Conservation (phyloP, 1,139 yeast genomes). For the Kluyveromyces sp. region DNA sequence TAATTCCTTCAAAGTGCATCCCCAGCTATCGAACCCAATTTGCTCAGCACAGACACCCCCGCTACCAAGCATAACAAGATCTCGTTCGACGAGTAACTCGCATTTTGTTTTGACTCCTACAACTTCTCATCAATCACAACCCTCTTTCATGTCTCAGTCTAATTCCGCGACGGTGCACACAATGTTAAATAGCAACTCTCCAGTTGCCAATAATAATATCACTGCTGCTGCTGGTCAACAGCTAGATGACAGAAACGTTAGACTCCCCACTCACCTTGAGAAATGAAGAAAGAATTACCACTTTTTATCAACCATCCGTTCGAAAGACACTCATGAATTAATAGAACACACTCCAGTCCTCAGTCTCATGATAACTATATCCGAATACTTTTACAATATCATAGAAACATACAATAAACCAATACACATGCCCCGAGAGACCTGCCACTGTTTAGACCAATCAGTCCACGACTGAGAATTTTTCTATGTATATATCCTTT, state of each 20-base stretch:
- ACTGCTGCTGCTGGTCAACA: slow-evolving; percentile 6
- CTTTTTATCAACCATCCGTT: background rate
- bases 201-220: background rate
- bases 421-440: background rate
- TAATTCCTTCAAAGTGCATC: slow-evolving; percentile 8
- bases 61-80: slow-evolving; percentile 10
- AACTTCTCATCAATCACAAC: slow-evolving; percentile 9
- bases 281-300: background rate
- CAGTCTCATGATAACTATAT: background rate
- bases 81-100: slow-evolving; percentile 16
- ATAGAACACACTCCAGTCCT: background rate
- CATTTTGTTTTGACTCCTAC: slow-evolving; percentile 18
- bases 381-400: background rate
- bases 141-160: background rate
- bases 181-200: background rate
- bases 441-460: too few species aligned
- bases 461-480: too few species aligned
- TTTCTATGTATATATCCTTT: background rate
- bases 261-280: slow-evolving; percentile 3
- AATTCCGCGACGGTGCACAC: slow-evolving; percentile 1
- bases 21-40: slow-evolving; percentile 1
- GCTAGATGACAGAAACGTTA: background rate
- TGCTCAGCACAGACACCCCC: background rate
- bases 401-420: background rate
- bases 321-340: background rate